Base-by-base conservation (phyloP, 768 basidiomycete species). In the Calvatia gigantea region DNA sequence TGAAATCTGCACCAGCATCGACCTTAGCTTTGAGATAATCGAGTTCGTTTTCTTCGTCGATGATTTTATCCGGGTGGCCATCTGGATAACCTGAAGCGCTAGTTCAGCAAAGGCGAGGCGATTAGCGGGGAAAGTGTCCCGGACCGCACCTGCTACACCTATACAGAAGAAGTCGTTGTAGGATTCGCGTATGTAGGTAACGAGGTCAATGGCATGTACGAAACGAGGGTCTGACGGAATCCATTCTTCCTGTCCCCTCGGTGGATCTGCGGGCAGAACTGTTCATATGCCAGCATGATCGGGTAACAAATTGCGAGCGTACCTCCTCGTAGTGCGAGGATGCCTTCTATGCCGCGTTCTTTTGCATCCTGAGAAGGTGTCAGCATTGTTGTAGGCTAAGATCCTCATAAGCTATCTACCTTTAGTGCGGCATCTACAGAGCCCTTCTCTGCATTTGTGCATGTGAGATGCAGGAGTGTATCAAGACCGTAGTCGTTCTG, bases 251-350 rank as follows among this genome's bases (percentile, higher is more conserved):
- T 94, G 84, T 43, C 94, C 93, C 65, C 94, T 79, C 0, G 95
- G 94, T 7, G 96, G 91, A 72, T 99, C 96, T 95, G 59, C 15
- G 6, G 41, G 58, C 39, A 43, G 49, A 42, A 11, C 12, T 42
- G 41, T 33, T 50, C 15, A 52, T 9, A 35, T 31, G 8, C 46
- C 21, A 44, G 35, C 51, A 51, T n/a, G 27, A 48, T 47, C 23
- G 25, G 7, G 7, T 21, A 41, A 41, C 48, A 43, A 23, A 21
- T n/a, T n/a, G n/a, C n/a, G 39, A 19, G 58, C 80, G 57, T 64
- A 90, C 93, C 93, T 73, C 97, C 97, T 51, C 97, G 82, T 46
- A 99, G 76, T 7, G 96, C 96, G 4, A 99, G 78, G 57, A 99
- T 85, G 65, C 90, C 98, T 56, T 89, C 80, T 58, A 99, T 88